Conservation (phyloP, 148 eudicot species). For the Arctostaphylos glauca region DNA sequence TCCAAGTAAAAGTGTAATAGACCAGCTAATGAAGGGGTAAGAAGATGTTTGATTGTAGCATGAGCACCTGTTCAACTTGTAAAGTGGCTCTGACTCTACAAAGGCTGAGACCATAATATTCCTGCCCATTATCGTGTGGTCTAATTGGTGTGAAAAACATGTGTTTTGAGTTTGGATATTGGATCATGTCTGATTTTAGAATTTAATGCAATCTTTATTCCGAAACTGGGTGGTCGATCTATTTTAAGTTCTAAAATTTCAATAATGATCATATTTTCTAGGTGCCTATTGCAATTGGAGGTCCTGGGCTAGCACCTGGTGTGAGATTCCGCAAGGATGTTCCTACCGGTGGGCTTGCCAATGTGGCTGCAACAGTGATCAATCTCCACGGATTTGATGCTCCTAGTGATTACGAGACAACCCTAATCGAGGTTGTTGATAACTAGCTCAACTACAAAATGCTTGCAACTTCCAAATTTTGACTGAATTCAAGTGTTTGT, state of each 20-base stretch:
- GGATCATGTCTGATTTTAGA: not conserved
- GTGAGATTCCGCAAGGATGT: conserved; percentile 83
- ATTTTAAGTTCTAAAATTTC: conserved; percentile 1
- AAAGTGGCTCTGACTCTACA: not conserved
- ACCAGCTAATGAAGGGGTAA: not conserved
- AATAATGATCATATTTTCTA: conserved; percentile 17
- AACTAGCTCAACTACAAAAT: conserved; percentile 14
- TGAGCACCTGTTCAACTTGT: not conserved
- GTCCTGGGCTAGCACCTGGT: conserved; percentile 78
- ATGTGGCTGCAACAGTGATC: conserved; percentile 91
- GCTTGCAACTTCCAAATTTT: not conserved
- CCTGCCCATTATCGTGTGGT: not conserved
- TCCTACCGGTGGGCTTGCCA: conserved; percentile 75
- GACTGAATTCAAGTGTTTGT: not conserved
- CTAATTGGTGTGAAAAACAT: no score
- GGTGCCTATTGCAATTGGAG: conserved; percentile 96
- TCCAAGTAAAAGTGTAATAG: not conserved
- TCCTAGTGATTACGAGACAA: conserved; percentile 80
- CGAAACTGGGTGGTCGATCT: not conserved
- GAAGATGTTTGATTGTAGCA: not conserved
- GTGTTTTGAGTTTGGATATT: not conserved
- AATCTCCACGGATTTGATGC: conserved; percentile 86
- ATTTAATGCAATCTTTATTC: not conserved
- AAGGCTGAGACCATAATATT: not conserved
- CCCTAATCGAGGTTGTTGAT: conserved; percentile 76